Evolutionary conservation across 331 rosid species (phyloP).

Genomic region (Pyracantha coccinea): DNA sequence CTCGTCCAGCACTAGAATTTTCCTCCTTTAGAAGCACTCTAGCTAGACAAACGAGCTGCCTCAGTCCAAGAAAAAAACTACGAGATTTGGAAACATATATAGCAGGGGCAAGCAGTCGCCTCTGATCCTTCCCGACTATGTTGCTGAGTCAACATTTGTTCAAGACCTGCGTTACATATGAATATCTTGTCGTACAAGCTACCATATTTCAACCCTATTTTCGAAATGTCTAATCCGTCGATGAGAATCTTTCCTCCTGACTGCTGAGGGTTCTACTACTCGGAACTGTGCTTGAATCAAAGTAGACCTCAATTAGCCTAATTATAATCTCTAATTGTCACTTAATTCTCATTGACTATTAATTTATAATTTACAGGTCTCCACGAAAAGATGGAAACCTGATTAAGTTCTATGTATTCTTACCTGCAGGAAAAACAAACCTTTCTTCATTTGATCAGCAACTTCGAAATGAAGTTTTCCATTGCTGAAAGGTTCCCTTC

Average conservation of each 20-base stretch:
- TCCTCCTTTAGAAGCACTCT: conserved; percentile 64
- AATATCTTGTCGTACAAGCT: conserved; percentile 16
- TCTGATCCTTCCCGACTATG: conserved; percentile 46
- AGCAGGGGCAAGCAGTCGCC: conserved; percentile 87
- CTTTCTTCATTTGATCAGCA: too few species aligned
- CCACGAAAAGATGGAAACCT: too few species aligned
- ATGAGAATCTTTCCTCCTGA: conserved; percentile 46
- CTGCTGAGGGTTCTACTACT: conserved; percentile 59
- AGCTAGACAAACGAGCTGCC: conserved; percentile 86
- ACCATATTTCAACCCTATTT: conserved; percentile 81
- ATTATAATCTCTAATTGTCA: too few species aligned
- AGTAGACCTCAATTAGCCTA: conserved; percentile 31
- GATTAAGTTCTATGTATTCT: too few species aligned
- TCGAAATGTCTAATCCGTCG: conserved; percentile 58
- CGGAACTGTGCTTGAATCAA: conserved; percentile 76
- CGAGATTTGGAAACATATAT: background rate
- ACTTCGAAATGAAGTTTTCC: too few species aligned
- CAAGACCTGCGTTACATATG: conserved; percentile 45
- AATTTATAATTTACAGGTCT: too few species aligned
- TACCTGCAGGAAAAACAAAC: too few species aligned
- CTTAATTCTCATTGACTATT: too few species aligned
- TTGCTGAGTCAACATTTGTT: conserved; percentile 57
- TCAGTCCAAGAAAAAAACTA: conserved; percentile 49
- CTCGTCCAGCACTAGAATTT: conserved; percentile 69
- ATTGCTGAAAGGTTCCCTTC: too few species aligned